Evolutionary conservation across 208 protist genomes (phyloP).

Genomic region (Paratrypanosoma confusum): DNA sequence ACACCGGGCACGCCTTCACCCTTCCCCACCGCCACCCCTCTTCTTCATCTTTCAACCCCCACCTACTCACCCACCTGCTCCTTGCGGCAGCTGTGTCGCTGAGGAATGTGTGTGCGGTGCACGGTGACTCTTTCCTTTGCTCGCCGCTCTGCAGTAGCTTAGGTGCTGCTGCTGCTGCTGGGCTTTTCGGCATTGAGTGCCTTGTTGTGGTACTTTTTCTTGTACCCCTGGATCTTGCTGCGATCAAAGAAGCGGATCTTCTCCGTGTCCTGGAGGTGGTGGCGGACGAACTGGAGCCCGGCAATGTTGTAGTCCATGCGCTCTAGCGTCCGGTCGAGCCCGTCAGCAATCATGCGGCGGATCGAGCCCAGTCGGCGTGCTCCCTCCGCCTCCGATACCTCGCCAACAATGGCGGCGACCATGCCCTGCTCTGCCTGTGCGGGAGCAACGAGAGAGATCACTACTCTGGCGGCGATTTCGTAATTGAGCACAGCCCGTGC

Average conservation of each 20-base stretch:
- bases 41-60: too few species aligned
- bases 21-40: too few species aligned
- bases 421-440: constrained; percentile 5
- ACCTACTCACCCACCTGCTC: too few species aligned
- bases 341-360: constrained; percentile 44
- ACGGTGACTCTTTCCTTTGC: neutral
- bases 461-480: constrained; percentile 63
- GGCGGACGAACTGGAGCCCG: constrained; percentile 53
- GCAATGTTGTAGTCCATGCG: constrained; percentile 74
- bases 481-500: constrained; percentile 64
- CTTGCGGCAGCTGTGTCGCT: too few species aligned
- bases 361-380: constrained; percentile 44
- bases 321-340: constrained; percentile 35
- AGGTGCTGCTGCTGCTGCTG: too few species aligned
- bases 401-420: constrained; percentile 47
- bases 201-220: constrained; percentile 69
- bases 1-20: too few species aligned
- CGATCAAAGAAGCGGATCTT: constrained; percentile 72
- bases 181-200: constrained; percentile 13
- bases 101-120: too few species aligned
- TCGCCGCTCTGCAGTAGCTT: too few species aligned
- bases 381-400: constrained; percentile 44
- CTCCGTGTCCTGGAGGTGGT: constrained; percentile 42
- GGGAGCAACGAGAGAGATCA: constrained; percentile 56
- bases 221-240: constrained; percentile 73